A percentile compares a stretch with the other conserved stretches of the same genome.
Evolutionary conservation across 441 rosid species (phyloP).

Genomic region (Arabidopsis lyrata): DNA sequence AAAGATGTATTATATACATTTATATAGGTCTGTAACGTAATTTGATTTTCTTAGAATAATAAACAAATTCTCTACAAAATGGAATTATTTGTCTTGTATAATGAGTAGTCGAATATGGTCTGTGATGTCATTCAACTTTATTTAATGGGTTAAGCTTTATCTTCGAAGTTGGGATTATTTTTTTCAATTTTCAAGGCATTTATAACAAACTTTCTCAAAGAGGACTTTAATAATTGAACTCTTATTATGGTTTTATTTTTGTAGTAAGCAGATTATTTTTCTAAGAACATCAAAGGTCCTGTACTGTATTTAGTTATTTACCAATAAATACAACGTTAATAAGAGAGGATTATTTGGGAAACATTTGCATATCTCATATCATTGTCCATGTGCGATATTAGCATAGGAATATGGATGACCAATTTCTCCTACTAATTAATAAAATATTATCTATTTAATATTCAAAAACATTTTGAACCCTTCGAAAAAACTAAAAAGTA

Average conservation of each 20-base stretch:
- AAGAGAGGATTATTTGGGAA: background rate
- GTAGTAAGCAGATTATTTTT: background rate
- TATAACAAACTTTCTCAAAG: conserved; percentile 20
- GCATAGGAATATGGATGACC: background rate
- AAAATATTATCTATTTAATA: background rate
- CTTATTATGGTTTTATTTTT: background rate
- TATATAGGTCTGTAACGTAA: background rate
- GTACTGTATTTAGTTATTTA: background rate
- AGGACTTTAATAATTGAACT: background rate
- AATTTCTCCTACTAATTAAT: background rate
- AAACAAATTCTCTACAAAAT: conserved; percentile 4
- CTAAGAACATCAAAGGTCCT: background rate
- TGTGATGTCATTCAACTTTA: conserved; percentile 28
- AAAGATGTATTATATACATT: background rate
- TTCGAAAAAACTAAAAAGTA: conserved; percentile 14
- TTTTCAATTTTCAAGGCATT: background rate
- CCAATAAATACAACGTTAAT: background rate
- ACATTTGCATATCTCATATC: background rate
- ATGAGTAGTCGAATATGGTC: conserved; percentile 25
- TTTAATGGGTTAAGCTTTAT: conserved; percentile 3
- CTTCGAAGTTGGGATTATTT: background rate
- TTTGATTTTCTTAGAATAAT: background rate
- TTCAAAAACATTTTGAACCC: background rate
- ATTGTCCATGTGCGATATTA: background rate
- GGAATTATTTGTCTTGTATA: conserved; percentile 13